phyloP scores from a whole-genome alignment of 371 early-diverging fungal species.

The Rhizopus arrhizus region DNA sequence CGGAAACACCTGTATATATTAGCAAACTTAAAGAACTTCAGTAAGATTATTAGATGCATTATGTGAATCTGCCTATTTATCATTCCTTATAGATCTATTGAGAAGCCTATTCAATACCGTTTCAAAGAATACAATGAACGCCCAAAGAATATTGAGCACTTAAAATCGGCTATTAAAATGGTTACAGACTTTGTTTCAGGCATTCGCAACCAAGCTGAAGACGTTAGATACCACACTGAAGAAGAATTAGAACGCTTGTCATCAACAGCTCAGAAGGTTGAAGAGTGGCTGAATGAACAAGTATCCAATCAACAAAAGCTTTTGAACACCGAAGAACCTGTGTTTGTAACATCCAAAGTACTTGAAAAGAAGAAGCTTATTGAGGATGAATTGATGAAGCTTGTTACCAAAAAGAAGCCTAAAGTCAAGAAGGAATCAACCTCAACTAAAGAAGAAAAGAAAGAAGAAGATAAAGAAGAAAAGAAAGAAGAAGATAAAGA shows the following conservation, averaged over 20 bases:
- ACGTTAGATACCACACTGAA: conserved; percentile 60
- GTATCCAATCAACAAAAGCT: conserved; percentile 64
- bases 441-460: conserved; percentile 12
- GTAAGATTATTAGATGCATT: conserved; percentile 28
- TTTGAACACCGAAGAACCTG: conserved; percentile 63
- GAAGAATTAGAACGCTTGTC: conserved; percentile 62
- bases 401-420: conserved; percentile 66
- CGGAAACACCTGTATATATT: conserved; percentile 54
- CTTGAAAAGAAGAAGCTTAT: conserved; percentile 46
- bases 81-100: conserved; percentile 49
- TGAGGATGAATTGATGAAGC: conserved; percentile 55
- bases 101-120: conserved; percentile 68
- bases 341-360: conserved; percentile 61
- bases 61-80: conserved; percentile 7
- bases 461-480: conserved; percentile 10
- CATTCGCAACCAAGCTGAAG: conserved; percentile 42
- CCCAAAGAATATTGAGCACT: conserved; percentile 57
- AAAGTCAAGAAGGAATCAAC: conserved; percentile 28
- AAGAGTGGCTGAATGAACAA: conserved; percentile 68
- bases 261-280: conserved; percentile 46
- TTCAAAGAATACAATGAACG: conserved; percentile 64
- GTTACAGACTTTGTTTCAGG: conserved; percentile 47
- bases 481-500: conserved; percentile 14
- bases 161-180: conserved; percentile 47
- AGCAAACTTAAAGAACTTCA: conserved; percentile 53